A percentile compares a stretch with the other conserved stretches of the same genome.
These are phyloP conservation scores for Stevia rebaudiana DNA, from an alignment of 140 eudicot species.

Conservation along the genomic window DNA sequence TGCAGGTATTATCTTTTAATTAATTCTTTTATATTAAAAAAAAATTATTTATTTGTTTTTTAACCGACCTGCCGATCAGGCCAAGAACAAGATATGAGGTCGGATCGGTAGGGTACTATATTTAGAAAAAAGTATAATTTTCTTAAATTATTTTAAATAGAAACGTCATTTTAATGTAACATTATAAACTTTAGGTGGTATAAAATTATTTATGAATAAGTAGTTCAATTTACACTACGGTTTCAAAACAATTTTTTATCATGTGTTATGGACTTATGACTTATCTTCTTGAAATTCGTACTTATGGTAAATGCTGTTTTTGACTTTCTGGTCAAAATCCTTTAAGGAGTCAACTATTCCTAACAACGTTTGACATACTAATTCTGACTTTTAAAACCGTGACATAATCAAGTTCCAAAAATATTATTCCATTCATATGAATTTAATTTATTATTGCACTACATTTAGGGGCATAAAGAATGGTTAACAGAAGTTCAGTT, in stretches of 20 bases:
- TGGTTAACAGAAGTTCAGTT: conserved; percentile 93
- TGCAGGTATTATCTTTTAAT: conserved; percentile 47
- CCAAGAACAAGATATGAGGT: no score
- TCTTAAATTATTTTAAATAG: no score
- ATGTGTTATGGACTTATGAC: background rate
- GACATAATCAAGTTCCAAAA: background rate
- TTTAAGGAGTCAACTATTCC: background rate
- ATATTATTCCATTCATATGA: no score
- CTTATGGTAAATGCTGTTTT: background rate
- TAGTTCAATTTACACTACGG: background rate
- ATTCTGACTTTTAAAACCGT: background rate
- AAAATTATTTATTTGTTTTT: no score
- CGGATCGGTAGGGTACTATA: no score
- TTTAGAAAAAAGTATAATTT: no score
- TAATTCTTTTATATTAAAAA: no score
- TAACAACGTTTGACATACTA: background rate
- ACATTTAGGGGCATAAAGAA: conserved; percentile 82
- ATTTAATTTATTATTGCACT: background rate
- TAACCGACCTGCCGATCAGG: no score
- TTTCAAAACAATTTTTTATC: background rate
- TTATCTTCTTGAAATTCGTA: conserved; percentile 5
- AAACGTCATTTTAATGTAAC: no score
- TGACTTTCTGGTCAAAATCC: background rate
- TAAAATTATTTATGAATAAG: no score
- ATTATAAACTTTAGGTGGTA: no score